A percentile compares a stretch with the other conserved stretches of the same genome.
Evolutionary conservation across 2,329 filamentous ascomycete genomes (phyloP).

Genomic region (Camillea tinctor): DNA sequence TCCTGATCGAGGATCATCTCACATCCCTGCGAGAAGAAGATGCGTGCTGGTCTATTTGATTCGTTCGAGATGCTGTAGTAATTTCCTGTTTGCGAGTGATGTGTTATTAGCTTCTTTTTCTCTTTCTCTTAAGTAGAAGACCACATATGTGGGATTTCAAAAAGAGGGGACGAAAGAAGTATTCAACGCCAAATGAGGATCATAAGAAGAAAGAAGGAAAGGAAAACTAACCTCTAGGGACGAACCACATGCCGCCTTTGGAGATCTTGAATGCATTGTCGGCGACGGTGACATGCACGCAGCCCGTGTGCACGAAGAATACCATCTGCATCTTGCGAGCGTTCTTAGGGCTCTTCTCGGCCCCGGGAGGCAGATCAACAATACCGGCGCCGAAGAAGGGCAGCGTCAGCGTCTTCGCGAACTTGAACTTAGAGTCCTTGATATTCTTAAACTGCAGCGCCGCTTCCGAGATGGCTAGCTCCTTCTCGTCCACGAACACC

Average conservation of each 20-base stretch:
- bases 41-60: slow-evolving; percentile 65
- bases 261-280: slow-evolving; percentile 77
- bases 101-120: slow-evolving; percentile 5
- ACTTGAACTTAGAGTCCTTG: slow-evolving; percentile 72
- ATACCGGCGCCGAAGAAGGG: slow-evolving; percentile 88
- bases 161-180: too few species aligned
- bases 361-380: slow-evolving; percentile 80
- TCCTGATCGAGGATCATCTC: slow-evolving; percentile 41
- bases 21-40: slow-evolving; percentile 93
- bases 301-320: slow-evolving; percentile 85
- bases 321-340: slow-evolving; percentile 95
- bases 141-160: too few species aligned
- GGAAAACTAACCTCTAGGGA: slow-evolving; percentile 76
- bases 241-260: slow-evolving; percentile 88
- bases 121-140: not conserved
- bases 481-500: slow-evolving; percentile 52
- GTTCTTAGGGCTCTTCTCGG: slow-evolving; percentile 88
- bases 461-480: slow-evolving; percentile 54
- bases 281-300: slow-evolving; percentile 76
- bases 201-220: slow-evolving; percentile 10
- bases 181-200: slow-evolving; percentile 1
- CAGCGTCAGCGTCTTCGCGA: slow-evolving; percentile 81
- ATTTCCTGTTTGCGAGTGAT: slow-evolving; percentile 62
- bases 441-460: slow-evolving; percentile 60
- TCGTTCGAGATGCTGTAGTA: slow-evolving; percentile 90